These are phyloP conservation scores for Scleromitrula shiraiana DNA, from an alignment of 2,329 filamentous ascomycete species.

Conservation along the genomic window DNA sequence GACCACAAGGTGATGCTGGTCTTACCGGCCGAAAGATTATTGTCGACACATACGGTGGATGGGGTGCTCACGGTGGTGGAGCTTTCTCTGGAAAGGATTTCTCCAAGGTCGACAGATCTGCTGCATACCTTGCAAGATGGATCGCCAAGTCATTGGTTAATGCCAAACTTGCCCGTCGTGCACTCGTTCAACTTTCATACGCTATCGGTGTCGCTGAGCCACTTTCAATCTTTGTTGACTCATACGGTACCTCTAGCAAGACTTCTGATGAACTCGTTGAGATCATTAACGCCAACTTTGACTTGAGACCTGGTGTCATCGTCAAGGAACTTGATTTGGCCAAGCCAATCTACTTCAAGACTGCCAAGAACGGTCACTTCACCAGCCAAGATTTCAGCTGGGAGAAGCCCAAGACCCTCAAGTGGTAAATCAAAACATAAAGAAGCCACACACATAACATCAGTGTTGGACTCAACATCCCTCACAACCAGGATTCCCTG, in stretches of 20 bases:
- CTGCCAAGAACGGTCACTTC: constrained; percentile 99
- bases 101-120: constrained; percentile 99
- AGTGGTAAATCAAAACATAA: constrained; percentile 56
- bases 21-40: constrained; percentile 97
- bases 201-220: constrained; percentile 98
- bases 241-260: constrained; percentile 90
- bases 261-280: constrained; percentile 86
- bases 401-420: constrained; percentile 96
- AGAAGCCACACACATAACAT: constrained; percentile 19
- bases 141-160: constrained; percentile 96
- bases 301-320: constrained; percentile 96
- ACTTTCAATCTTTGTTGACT: constrained; percentile 94
- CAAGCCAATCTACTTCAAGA: constrained; percentile 96
- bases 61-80: constrained; percentile 99
- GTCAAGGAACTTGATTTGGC: constrained; percentile 93
- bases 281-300: constrained; percentile 94
- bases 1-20: constrained; percentile 97
- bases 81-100: constrained; percentile 99
- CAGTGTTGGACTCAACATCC: constrained; percentile 30
- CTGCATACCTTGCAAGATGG: constrained; percentile 95
- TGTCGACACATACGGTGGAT: constrained; percentile 98
- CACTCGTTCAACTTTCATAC: constrained; percentile 96
- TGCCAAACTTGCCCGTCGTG: constrained; percentile 82
- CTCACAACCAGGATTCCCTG: constrained; percentile 16
- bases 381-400: constrained; percentile 96